Evolutionary conservation across 331 rosid species (phyloP).

Genomic region (Erythrophleum ivorense): DNA sequence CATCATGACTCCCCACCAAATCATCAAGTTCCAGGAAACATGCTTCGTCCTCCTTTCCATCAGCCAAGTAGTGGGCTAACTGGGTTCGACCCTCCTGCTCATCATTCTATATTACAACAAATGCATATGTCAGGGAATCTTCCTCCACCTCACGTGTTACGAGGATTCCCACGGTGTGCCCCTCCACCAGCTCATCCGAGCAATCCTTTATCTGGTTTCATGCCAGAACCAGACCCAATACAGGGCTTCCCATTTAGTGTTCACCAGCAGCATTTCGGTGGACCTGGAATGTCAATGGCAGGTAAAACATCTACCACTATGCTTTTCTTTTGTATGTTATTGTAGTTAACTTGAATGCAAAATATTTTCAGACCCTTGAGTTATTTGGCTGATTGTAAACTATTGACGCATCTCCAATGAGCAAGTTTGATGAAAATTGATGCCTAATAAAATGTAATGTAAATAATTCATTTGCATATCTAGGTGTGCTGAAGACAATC

Average conservation of each 20-base stretch:
- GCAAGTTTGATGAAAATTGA: background rate
- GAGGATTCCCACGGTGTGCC: slow-evolving; percentile 76
- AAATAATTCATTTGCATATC: background rate
- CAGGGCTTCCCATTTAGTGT: slow-evolving; percentile 68
- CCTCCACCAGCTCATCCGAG: slow-evolving; percentile 56
- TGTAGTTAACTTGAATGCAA: background rate
- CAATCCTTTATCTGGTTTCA: slow-evolving; percentile 63
- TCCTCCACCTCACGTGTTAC: slow-evolving; percentile 70
- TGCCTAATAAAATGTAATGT: background rate
- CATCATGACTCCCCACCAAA: slow-evolving; percentile 65
- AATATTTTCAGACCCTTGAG: background rate
- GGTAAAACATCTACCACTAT: slow-evolving; percentile 51
- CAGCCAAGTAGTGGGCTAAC: slow-evolving; percentile 59
- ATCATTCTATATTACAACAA: slow-evolving; percentile 78
- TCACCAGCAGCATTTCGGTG: slow-evolving; percentile 69
- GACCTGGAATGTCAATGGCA: slow-evolving; percentile 67
- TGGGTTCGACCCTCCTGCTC: slow-evolving; percentile 71
- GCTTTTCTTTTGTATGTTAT: slow-evolving; percentile 1
- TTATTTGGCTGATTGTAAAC: slow-evolving; percentile 10
- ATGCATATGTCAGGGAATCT: slow-evolving; percentile 73
- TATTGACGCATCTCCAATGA: background rate
- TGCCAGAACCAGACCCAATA: slow-evolving; percentile 73
- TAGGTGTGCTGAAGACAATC: slow-evolving; percentile 30
- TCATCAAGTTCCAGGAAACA: slow-evolving; percentile 74
- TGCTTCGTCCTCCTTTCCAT: slow-evolving; percentile 77